Evolutionary conservation across 306 rosid species (phyloP).

Genomic region (Senna tora): DNA sequence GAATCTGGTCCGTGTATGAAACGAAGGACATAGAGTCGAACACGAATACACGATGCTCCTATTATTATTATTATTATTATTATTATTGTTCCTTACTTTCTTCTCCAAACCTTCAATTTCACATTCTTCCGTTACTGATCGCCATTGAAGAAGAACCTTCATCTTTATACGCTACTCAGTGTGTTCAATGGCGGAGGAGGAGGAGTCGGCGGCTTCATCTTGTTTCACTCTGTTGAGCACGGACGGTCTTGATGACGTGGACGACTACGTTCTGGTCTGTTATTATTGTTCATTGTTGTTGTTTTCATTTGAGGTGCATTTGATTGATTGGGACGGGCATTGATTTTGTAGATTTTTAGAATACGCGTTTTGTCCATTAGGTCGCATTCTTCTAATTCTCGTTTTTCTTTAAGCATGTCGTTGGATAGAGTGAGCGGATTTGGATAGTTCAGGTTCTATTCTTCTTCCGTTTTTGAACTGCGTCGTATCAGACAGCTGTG

Average conservation of each 20-base stretch:
- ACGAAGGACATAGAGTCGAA: constrained; percentile 65
- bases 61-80: too few relatives aligned
- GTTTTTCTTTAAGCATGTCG: not conserved
- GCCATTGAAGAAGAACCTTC: constrained; percentile 7
- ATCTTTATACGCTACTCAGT: not conserved
- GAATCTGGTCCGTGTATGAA: constrained; percentile 57
- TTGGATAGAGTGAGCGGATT: not conserved
- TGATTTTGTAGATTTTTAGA: constrained; percentile 2
- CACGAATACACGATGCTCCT: constrained; percentile 77
- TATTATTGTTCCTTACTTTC: constrained; percentile 16
- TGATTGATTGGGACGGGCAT: not conserved
- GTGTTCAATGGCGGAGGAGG: constrained; percentile 48
- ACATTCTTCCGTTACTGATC: not conserved
- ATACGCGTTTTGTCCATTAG: not conserved
- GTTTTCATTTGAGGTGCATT: not conserved
- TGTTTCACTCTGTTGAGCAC: not conserved
- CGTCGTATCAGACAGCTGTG: constrained; percentile 26
- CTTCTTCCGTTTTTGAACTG: not conserved
- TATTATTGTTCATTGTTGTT: not conserved
- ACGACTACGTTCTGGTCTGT: constrained; percentile 76
- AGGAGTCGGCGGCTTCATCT: constrained; percentile 10
- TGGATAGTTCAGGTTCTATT: not conserved
- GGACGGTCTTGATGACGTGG: constrained; percentile 62
- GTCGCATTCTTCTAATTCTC: not conserved
- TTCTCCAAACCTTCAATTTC: not conserved